phyloP scores from a whole-genome alignment of 805 yeast species.

The Vanderwaltozyma verrucispora region DNA sequence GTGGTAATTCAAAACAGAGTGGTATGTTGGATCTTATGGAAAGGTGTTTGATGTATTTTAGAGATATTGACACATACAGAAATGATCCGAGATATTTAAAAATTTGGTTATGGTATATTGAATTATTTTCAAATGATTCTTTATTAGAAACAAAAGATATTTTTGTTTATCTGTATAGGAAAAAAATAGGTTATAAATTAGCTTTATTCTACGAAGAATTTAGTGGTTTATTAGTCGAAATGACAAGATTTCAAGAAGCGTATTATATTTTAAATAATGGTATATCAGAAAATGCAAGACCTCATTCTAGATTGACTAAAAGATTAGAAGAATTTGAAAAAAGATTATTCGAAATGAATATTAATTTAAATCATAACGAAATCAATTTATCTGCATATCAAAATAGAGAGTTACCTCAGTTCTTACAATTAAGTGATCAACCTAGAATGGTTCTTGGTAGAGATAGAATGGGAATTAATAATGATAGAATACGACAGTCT shows the following conservation, averaged over 20 bases:
- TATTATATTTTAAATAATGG: constrained; percentile 14
- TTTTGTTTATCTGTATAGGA: constrained; percentile 58
- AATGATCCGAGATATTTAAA: constrained; percentile 74
- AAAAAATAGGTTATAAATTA: constrained; percentile 56
- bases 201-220: constrained; percentile 73
- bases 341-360: constrained; percentile 7
- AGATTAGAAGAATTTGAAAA: constrained; percentile 8
- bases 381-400: too few species aligned
- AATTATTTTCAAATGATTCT: constrained; percentile 25
- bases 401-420: background rate
- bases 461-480: constrained; percentile 3
- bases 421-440: constrained; percentile 3
- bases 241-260: constrained; percentile 10
- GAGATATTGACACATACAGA: constrained; percentile 55
- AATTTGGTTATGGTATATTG: constrained; percentile 74
- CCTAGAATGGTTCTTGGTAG: constrained; percentile 9
- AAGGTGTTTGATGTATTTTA: constrained; percentile 57
- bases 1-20: constrained; percentile 46
- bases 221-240: constrained; percentile 34
- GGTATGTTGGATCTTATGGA: constrained; percentile 55
- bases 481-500: background rate
- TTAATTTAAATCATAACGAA: constrained; percentile 2
- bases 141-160: constrained; percentile 62
- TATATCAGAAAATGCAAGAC: constrained; percentile 53
- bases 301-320: constrained; percentile 35